Conservation (phyloP, 2,329 filamentous ascomycete species). For the Colletotrichum kahawae region DNA sequence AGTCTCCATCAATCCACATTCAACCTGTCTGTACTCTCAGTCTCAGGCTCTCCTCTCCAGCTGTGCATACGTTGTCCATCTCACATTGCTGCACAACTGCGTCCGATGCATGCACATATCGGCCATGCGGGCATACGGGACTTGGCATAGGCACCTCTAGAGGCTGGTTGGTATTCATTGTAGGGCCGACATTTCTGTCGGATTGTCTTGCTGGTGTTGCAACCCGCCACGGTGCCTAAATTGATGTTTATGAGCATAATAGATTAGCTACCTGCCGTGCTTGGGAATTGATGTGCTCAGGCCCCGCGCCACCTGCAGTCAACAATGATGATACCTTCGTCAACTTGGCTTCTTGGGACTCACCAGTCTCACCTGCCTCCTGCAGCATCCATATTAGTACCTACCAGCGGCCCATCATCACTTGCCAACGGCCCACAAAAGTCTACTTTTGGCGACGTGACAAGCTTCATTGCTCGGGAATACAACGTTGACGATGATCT, state of each 20-base stretch:
- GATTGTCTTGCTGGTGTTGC: not conserved
- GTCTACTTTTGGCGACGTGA: not conserved
- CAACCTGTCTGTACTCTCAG: not conserved
- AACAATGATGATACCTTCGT: not conserved
- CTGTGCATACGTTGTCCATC: not conserved
- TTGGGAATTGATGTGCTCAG: constrained; percentile 3
- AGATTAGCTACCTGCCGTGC: not conserved
- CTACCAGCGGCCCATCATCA: not conserved
- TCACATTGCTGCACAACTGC: not conserved
- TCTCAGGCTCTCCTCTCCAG: not conserved
- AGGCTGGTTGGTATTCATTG: not conserved
- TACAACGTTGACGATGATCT: not conserved
- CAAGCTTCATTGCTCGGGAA: not conserved
- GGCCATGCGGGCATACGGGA: not conserved
- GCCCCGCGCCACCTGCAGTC: not conserved
- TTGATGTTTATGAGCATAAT: not conserved
- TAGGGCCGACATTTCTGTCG: not conserved
- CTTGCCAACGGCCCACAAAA: not conserved
- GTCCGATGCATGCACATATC: constrained; percentile 6
- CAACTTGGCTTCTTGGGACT: not conserved
- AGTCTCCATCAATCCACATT: not conserved
- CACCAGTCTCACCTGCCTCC: not conserved
- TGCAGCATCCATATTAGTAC: not conserved
- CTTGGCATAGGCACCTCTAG: too few relatives aligned
- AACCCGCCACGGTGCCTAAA: not conserved